Evolutionary conservation across 305 asterid genomes (phyloP), one percentile per base, ranked within the genome.

Genomic region (Solanum aculeatissimum): DNA sequence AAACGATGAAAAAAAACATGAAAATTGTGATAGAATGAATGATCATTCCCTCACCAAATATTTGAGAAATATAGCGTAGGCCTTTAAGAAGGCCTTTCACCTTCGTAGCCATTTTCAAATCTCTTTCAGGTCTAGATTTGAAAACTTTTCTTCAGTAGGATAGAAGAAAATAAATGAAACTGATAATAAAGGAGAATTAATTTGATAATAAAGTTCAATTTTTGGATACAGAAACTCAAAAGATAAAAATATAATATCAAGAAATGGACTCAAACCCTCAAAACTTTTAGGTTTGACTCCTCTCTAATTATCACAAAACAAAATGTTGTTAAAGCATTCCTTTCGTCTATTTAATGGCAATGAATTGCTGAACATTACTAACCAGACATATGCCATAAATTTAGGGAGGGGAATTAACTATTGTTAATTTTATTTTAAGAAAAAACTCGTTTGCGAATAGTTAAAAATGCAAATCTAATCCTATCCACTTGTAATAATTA

Each of bases 71-170:
- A 83, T 93, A 95, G 89, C 97, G 89, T 25, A 95, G 89, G 89
- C 98, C 98, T 86, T 92, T 95, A 53, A 94, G 87, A 60, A 95
- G 92, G 87, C 98, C 97, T 85, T 95, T 95, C 94, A 94, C 89
- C 87, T 93, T 95, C 14, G 94, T 89, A 14, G 89, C 1, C 93
- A 91, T 80, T 92, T 69, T 83, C 81, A 57, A 13, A 18, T 54
- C 21, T 53, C 47, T 63, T 63, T 38, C 32, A 78, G 68, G 49
- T 83, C 12, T 29, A 77, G 55, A 32, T 83, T 79, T 78, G 83
- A 84, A 53, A 82, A 71, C 80, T 82, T 82, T 81, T 86, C 80
- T 83, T 43, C 68, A 78, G 45, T 27, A 77, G 47, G 18, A 51
- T 27, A 49, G 68, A 54, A 54, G 47, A 29, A 72, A 60, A 77